Evolutionary conservation across 2,329 filamentous ascomycete genomes (phyloP).

Genomic region (Erysiphe pulchra): DNA sequence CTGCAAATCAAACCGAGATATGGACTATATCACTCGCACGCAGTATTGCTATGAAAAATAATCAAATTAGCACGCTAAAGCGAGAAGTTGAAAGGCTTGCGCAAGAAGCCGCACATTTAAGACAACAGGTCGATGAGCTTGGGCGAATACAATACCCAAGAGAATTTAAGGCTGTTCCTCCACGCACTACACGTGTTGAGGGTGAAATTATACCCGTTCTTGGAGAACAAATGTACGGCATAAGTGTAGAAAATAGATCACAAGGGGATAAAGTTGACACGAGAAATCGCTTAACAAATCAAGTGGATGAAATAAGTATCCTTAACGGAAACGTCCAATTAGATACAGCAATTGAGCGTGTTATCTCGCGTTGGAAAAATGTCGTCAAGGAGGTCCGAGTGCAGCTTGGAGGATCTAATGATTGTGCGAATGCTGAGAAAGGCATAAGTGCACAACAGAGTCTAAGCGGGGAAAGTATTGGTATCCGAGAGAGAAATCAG

Average conservation of each 20-base stretch:
- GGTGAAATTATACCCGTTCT: constrained; percentile 21
- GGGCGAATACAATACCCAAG: constrained; percentile 31
- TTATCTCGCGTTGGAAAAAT: constrained; percentile 34
- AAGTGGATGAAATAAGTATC: constrained; percentile 20
- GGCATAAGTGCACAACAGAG: constrained; percentile 25
- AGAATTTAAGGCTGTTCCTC: constrained; percentile 28
- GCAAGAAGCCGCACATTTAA: constrained; percentile 31
- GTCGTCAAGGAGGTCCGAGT: constrained; percentile 26
- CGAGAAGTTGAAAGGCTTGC: constrained; percentile 17
- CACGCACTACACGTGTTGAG: constrained; percentile 25
- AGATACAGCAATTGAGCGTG: constrained; percentile 23
- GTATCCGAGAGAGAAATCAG: background rate
- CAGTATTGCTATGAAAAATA: constrained; percentile 28
- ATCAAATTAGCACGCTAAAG: constrained; percentile 24
- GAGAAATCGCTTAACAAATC: constrained; percentile 5
- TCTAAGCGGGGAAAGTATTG: constrained; percentile 13
- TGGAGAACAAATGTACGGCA: constrained; percentile 15
- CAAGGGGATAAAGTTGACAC: background rate
- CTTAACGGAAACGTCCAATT: constrained; percentile 28
- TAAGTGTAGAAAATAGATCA: constrained; percentile 13
- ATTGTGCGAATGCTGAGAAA: background rate
- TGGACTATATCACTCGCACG: constrained; percentile 36
- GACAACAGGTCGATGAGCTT: constrained; percentile 30
- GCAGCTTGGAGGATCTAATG: constrained; percentile 2
- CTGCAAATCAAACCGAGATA: constrained; percentile 28